Evolutionary conservation across 2,329 filamentous ascomycete genomes (phyloP).

Genomic region (Truncatella angustata): DNA sequence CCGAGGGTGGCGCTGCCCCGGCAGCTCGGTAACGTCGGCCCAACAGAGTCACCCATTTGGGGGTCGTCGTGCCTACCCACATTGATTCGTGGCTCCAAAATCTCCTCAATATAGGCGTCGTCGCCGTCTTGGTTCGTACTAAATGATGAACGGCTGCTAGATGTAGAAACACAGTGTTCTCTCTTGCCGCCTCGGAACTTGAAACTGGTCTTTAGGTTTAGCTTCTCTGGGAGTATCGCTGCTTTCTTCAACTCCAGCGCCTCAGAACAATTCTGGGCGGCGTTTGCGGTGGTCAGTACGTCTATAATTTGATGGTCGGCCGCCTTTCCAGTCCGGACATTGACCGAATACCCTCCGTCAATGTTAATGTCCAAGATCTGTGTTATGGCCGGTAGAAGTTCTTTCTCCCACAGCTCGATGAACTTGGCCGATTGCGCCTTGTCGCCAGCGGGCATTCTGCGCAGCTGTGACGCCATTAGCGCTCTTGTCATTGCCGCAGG

Average conservation of each 20-base stretch:
- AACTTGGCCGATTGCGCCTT: not conserved
- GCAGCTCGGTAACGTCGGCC: constrained; percentile 1
- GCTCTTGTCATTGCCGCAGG: not conserved
- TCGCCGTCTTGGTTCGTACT: not conserved
- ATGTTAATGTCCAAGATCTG: constrained; percentile 12
- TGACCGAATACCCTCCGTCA: constrained; percentile 14
- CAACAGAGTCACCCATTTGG: constrained; percentile 14
- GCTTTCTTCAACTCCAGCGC: constrained; percentile 10
- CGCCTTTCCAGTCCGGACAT: constrained; percentile 9
- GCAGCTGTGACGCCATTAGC: not conserved
- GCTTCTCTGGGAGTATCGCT: constrained; percentile 7
- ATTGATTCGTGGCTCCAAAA: constrained; percentile 10
- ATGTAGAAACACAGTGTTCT: not conserved
- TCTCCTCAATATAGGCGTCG: constrained; percentile 1
- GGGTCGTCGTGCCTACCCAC: constrained; percentile 11
- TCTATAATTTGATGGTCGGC: constrained; percentile 13
- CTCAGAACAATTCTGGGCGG: not conserved
- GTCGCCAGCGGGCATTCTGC: not conserved
- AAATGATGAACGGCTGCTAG: not conserved
- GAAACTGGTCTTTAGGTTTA: constrained; percentile 10
- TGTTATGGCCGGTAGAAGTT: constrained; percentile 12
- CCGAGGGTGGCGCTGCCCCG: constrained; percentile 11
- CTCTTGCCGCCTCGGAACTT: constrained; percentile 3
- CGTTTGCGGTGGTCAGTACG: constrained; percentile 10
- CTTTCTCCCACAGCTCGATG: constrained; percentile 14